These are phyloP conservation scores for Moricandia arvensis DNA, from an alignment of 345 rosid species.

Conservation along the genomic window DNA sequence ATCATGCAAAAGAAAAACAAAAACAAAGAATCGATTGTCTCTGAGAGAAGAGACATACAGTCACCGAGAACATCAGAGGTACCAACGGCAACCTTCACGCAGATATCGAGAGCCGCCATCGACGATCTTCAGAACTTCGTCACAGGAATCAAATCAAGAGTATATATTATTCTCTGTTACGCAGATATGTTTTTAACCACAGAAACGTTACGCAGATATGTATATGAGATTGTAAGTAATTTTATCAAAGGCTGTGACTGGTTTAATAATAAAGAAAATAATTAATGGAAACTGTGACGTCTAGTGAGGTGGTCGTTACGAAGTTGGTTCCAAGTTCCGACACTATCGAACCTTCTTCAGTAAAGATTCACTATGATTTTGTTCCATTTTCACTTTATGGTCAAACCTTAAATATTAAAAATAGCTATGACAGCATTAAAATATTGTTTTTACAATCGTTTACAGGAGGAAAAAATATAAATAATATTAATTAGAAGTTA, in stretches of 20 bases:
- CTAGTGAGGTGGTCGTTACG: background rate
- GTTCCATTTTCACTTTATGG: no score
- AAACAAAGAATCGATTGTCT: background rate
- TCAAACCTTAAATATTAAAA: no score
- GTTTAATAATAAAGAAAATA: background rate
- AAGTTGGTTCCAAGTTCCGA: no score
- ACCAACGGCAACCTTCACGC: slow-evolving; percentile 78
- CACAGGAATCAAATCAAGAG: background rate
- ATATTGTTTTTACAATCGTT: no score
- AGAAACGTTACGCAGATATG: background rate
- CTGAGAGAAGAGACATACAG: slow-evolving; percentile 41
- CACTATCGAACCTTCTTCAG: no score
- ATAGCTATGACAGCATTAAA: no score
- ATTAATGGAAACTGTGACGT: slow-evolving; percentile 9
- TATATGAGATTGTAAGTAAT: background rate
- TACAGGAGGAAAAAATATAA: no score
- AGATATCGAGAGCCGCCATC: slow-evolving; percentile 80
- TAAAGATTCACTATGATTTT: no score
- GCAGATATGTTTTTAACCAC: background rate
- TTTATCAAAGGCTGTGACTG: background rate
- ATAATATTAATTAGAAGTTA: no score
- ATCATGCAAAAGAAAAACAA: background rate
- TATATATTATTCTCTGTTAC: background rate
- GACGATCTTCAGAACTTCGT: background rate
- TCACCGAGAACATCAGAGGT: slow-evolving; percentile 71